These are phyloP conservation scores for Aphanomyces stellatus DNA, from an alignment of 352 stramenopile genomes.

Conservation along the genomic window DNA sequence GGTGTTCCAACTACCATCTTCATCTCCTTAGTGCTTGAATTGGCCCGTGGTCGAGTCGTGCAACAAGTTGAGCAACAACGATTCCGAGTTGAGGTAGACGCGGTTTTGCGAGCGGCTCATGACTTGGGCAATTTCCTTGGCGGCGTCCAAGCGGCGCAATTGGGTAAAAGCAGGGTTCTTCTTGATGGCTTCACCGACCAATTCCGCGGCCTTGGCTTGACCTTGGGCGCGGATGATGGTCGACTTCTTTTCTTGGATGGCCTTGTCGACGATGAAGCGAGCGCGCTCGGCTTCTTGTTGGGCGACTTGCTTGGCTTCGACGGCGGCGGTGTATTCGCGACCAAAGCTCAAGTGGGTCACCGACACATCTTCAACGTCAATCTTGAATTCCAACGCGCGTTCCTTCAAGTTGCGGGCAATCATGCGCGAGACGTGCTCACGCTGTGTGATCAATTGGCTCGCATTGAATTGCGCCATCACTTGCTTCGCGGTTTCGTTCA, in stretches of 20 bases:
- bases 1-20: background rate
- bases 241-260: conserved; percentile 98
- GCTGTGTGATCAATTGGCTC: conserved; percentile 98
- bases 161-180: conserved; percentile 99
- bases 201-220: conserved; percentile 97
- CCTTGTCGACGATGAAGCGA: conserved; percentile 97
- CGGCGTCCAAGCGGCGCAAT: conserved; percentile 96
- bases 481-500: conserved; percentile 99
- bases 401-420: conserved; percentile 91
- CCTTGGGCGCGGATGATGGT: conserved; percentile 96
- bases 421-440: conserved; percentile 93
- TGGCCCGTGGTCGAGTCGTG: conserved; percentile 36
- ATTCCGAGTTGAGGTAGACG: conserved; percentile 97
- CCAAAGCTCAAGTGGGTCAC: conserved; percentile 99
- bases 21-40: conserved; percentile 10
- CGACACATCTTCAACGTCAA: conserved; percentile 96
- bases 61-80: conserved; percentile 95
- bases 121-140: conserved; percentile 97
- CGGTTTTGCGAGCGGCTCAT: conserved; percentile 94
- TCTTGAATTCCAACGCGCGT: conserved; percentile 87
- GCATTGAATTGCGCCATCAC: conserved; percentile 99
- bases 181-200: conserved; percentile 98
- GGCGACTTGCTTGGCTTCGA: conserved; percentile 99
- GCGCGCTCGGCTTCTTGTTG: conserved; percentile 99
- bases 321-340: conserved; percentile 96